phyloP scores from a whole-genome alignment of 352 stramenopile species.

The Globisporangium orthogonon region DNA sequence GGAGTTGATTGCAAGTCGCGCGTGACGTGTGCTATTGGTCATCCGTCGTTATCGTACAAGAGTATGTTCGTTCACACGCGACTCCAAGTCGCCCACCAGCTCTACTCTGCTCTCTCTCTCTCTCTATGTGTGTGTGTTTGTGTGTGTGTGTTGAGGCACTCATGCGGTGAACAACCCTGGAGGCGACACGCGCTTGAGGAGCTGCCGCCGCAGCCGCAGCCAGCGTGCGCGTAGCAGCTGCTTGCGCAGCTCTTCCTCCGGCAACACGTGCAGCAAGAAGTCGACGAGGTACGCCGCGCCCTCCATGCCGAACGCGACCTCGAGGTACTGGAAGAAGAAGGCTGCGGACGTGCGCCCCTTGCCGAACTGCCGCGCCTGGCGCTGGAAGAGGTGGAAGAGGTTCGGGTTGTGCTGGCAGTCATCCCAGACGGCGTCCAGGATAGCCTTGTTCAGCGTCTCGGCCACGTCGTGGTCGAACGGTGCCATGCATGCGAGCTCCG shows the following conservation, averaged over 20 bases:
- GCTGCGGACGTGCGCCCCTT: constrained; percentile 42
- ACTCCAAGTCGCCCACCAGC: not conserved
- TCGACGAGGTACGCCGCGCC: constrained; percentile 73
- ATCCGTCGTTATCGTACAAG: not conserved
- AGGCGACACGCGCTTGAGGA: constrained; percentile 49
- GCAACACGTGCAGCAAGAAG: constrained; percentile 76
- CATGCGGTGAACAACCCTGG: not conserved
- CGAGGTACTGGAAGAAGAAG: constrained; percentile 76
- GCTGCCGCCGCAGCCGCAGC: constrained; percentile 53
- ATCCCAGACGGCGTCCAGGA: constrained; percentile 80
- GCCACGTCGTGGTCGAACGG: constrained; percentile 55
- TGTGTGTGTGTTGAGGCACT: not conserved
- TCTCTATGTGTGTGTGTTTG: not conserved
- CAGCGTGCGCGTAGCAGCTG: constrained; percentile 58
- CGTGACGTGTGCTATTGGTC: not conserved
- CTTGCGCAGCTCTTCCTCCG: constrained; percentile 53
- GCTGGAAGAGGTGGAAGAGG: constrained; percentile 79
- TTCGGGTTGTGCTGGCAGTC: constrained; percentile 82
- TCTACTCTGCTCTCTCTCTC: not conserved
- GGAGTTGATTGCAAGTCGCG: too few relatives aligned
- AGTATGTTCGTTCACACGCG: not conserved
- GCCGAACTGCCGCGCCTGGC: constrained; percentile 70
- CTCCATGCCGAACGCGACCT: constrained; percentile 71
- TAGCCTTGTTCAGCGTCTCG: constrained; percentile 63
- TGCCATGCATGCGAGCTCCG: constrained; percentile 26